These are phyloP conservation scores for Penicillium fuscoglaucum DNA, from an alignment of 2,329 filamentous ascomycete genomes.

Conservation along the genomic window DNA sequence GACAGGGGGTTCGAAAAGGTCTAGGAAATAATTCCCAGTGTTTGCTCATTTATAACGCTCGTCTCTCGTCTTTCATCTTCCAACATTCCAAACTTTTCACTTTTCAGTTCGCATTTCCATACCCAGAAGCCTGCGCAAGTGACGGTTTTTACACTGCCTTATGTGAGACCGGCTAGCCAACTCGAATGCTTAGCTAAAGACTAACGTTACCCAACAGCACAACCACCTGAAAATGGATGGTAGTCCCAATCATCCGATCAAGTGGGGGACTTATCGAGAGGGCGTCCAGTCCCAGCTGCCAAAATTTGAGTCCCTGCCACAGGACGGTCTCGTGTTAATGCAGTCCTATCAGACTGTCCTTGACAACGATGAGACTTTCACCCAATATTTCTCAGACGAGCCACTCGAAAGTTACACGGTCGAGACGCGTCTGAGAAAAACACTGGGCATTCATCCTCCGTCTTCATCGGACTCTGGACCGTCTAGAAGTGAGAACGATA, in stretches of 20 bases:
- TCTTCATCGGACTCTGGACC: not conserved
- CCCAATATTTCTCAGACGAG: conserved; percentile 5
- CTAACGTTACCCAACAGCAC: not conserved
- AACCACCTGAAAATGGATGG: not conserved
- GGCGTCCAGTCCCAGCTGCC: not conserved
- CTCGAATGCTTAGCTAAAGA: not conserved
- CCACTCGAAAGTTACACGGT: conserved; percentile 4
- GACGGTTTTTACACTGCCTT: not conserved
- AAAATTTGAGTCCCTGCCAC: not conserved
- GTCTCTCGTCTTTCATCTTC: not conserved
- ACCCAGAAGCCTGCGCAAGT: not conserved
- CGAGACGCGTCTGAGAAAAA: conserved; percentile 3
- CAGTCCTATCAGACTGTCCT: conserved; percentile 6
- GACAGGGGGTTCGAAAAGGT: not conserved
- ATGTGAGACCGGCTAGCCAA: not conserved
- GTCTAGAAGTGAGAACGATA: not conserved
- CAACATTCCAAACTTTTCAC: not conserved
- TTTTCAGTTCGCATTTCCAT: not conserved
- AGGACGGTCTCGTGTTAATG: not conserved
- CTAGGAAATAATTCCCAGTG: not conserved
- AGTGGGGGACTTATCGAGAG: conserved; percentile 1
- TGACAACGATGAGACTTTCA: conserved; percentile 7
- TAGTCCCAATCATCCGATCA: not conserved
- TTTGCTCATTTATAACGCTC: not conserved
- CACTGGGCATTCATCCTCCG: not conserved